Percentiles rank a stretch among this genome's conserved stretches.
Evolutionary conservation across 176 grass and related monocot genomes (phyloP).

Genomic region (Elaeis guineensis): DNA sequence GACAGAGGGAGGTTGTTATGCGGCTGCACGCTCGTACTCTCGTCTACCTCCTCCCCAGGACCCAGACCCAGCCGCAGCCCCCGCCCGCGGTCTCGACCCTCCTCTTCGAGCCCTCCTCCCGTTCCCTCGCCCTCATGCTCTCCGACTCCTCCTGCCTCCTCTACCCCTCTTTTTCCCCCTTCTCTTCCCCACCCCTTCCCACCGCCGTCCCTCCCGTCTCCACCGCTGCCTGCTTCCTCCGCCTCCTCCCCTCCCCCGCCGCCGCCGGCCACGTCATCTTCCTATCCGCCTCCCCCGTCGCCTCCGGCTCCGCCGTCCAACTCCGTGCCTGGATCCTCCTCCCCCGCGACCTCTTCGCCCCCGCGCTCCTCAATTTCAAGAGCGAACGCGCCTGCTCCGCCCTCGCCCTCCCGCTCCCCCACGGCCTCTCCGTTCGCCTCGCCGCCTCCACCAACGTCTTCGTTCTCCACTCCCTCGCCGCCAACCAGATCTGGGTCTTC

Average conservation of each 20-base stretch:
- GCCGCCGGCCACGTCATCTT: conserved; percentile 12
- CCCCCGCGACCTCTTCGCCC: conserved; percentile 29
- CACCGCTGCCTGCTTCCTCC: conserved; percentile 20
- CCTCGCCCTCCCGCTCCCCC: conserved; percentile 37
- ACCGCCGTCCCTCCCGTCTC: conserved; percentile 4
- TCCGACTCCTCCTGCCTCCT: conserved; percentile 45
- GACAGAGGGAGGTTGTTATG: too few species aligned
- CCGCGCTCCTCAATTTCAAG: conserved; percentile 42
- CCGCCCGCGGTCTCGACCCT: conserved; percentile 3
- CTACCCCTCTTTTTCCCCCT: conserved; percentile 42
- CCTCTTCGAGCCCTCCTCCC: conserved; percentile 25
- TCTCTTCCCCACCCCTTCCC: conserved; percentile 34
- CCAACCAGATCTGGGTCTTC: conserved; percentile 79
- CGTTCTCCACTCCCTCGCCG: conserved; percentile 52
- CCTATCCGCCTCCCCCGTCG: conserved; percentile 40
- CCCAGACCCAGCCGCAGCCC: conserved; percentile 15
- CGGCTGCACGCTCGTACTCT: conserved; percentile 21
- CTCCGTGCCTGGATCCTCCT: conserved; percentile 50
- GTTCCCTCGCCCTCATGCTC: conserved; percentile 41
- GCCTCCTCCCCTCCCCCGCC: conserved; percentile 10
- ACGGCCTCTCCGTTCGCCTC: conserved; percentile 51
- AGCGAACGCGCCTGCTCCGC: conserved; percentile 11
- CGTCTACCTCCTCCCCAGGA: conserved; percentile 30
- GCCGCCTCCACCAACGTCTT: conserved; percentile 51
- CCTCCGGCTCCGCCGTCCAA: conserved; percentile 36